Percentiles rank a stretch among this genome's conserved stretches.
Evolutionary conservation across 2,329 filamentous ascomycete genomes (phyloP).

Genomic region (Fusarium globosum): DNA sequence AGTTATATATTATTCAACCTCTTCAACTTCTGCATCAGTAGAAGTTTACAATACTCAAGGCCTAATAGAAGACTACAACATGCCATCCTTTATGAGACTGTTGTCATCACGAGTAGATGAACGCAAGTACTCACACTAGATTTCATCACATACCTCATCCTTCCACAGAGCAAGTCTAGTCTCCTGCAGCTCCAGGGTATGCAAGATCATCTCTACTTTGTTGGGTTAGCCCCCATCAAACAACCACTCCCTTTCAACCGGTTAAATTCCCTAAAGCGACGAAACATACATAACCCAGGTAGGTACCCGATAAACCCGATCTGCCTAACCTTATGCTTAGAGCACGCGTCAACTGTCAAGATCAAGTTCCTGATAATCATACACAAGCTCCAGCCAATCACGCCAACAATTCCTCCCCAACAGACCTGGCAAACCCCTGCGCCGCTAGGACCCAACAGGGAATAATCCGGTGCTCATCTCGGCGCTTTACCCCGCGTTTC

Average conservation of each 20-base stretch:
- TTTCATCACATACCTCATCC: no score
- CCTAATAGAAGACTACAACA: fast-evolving
- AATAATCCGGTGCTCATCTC: conserved; percentile 30
- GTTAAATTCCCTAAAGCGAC: neutral
- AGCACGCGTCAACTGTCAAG: neutral
- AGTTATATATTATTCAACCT: no score
- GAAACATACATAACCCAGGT: neutral
- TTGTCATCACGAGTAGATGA: fast-evolving
- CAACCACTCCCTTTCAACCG: neutral
- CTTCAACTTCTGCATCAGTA: fast-evolving
- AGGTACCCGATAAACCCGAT: neutral
- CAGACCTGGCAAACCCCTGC: conserved; percentile 2
- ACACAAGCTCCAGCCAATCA: conserved; percentile 11
- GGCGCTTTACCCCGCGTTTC: conserved; percentile 34
- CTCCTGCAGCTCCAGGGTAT: neutral
- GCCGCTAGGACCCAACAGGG: conserved; percentile 20
- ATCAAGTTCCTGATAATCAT: conserved; percentile 9
- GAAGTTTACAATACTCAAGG: neutral
- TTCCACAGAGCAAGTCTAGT: neutral
- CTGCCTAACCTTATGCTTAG: neutral
- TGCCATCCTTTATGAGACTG: fast-evolving
- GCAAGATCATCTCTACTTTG: neutral
- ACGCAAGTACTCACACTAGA: neutral
- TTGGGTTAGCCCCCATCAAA: conserved; percentile 8
- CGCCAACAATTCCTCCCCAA: conserved; percentile 13